Conservation (phyloP, 371 early-diverging fungal species). For the Capillidium heterosporum region DNA sequence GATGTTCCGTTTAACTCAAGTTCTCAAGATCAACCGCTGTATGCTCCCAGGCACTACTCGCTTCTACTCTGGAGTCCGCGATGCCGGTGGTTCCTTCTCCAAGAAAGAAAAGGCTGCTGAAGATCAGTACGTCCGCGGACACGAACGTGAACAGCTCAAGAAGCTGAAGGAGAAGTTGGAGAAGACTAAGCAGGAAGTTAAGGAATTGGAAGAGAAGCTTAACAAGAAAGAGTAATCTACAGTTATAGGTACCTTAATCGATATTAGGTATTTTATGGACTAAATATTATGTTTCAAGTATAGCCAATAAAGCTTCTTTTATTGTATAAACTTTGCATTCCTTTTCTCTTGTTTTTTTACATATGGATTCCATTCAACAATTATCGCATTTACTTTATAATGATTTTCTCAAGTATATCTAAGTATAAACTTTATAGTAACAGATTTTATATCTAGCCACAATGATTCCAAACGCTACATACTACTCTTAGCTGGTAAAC, state of each 20-base stretch:
- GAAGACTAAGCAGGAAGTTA: neutral
- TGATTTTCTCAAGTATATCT: too few relatives aligned
- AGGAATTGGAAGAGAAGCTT: neutral
- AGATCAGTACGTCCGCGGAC: conserved; percentile 4
- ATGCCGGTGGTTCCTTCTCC: neutral
- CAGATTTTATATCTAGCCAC: neutral
- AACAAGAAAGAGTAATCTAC: neutral
- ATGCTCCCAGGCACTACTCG: neutral
- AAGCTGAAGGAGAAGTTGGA: neutral
- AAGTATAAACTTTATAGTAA: too few relatives aligned
- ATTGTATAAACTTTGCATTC: neutral
- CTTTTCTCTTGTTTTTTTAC: neutral
- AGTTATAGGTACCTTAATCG: neutral
- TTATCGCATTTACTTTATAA: too few relatives aligned
- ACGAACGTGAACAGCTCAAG: conserved; percentile 1
- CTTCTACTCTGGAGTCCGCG: neutral
- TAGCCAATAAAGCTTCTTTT: too few relatives aligned
- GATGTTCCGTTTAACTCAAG: too few relatives aligned
- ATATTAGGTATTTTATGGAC: too few relatives aligned
- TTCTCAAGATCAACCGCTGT: too few relatives aligned
- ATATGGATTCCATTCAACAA: neutral
- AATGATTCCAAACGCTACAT: neutral
- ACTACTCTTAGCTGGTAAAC: neutral
- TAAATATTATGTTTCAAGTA: too few relatives aligned
- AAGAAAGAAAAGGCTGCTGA: conserved; percentile 7